These are phyloP conservation scores for Cercospora zeina DNA, from an alignment of 2,329 filamentous ascomycete genomes.

Conservation along the genomic window DNA sequence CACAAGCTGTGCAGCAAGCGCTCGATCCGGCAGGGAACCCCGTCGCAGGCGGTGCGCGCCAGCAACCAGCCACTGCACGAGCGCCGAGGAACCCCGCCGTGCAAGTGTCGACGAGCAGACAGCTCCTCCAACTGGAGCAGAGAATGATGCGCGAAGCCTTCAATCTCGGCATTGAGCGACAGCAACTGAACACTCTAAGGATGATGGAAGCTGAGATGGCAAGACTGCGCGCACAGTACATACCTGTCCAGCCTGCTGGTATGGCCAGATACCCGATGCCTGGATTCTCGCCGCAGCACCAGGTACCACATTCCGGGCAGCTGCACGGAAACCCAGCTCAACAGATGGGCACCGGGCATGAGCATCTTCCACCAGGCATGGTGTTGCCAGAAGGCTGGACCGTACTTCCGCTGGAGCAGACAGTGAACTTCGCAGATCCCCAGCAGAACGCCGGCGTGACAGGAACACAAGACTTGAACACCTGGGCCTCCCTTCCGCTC, in stretches of 20 bases:
- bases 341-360: slow-evolving; percentile 46
- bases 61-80: slow-evolving; percentile 19
- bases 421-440: slow-evolving; percentile 23
- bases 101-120: slow-evolving; percentile 53
- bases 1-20: slow-evolving; percentile 14
- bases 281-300: slow-evolving; percentile 17
- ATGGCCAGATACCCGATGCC: slow-evolving; percentile 20
- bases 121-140: slow-evolving; percentile 67
- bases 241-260: slow-evolving; percentile 29
- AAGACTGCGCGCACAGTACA: slow-evolving; percentile 56
- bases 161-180: slow-evolving; percentile 61
- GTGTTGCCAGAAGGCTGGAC: slow-evolving; percentile 56
- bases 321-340: slow-evolving; percentile 33
- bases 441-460: neutral
- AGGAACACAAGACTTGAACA: neutral
- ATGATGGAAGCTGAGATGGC: slow-evolving; percentile 67
- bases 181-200: slow-evolving; percentile 69
- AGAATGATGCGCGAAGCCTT: slow-evolving; percentile 68
- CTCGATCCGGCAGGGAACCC: slow-evolving; percentile 23
- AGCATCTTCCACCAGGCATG: slow-evolving; percentile 53
- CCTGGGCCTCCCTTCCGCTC: slow-evolving; percentile 53
- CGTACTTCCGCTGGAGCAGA: slow-evolving; percentile 48
- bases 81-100: slow-evolving; percentile 10
- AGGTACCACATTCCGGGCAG: slow-evolving; percentile 17
- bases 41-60: slow-evolving; percentile 44